Base-by-base conservation (phyloP, 352 stramenopile genomes). In the Globisporangium takayamanum region DNA sequence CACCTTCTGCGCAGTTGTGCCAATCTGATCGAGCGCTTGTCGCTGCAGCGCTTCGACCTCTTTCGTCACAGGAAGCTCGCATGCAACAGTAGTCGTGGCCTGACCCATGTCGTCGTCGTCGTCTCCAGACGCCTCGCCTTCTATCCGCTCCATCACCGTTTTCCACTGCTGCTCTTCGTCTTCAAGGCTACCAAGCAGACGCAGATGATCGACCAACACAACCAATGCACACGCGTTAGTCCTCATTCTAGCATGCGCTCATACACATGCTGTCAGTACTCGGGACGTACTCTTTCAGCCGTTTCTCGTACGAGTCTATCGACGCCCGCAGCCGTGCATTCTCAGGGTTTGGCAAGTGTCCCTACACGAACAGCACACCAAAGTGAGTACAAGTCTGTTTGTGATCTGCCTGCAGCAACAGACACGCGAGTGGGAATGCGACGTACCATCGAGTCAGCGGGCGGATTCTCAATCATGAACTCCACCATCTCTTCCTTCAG, bases 401-500 rank as follows among this genome's bases (percentile, higher is more conserved):
- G 5, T 28, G 22, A 5, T 33, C 28, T 16, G 26, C 25, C 3
- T 33, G 8, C 50, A 58, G 37, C 28, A 45, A 47, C 50, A 3
- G 12, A 36, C 22, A 8, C 57, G 25, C 44, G 26, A 26, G 14
- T 1, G 26, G 5, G 33, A 39, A 12, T 12, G 3, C n/a, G 33
- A 28, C 44, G 52, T 67, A 87, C 80, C 69, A 72, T 60, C 2
- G 71, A 63, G 45, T 80, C 78, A 20, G 70, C 69, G 15, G 80
- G 78, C 47, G 73, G 70, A 12, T 79, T 67, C 22, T 72, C 65
- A 3, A 61, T 62, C 69, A 90, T 76, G 50, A 88, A 90, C 15
- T 70, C 67, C 41, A 80, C 78, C 46, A 90, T 64, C 50, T 84
- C 76, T 15, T 72, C 66, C 56, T 88, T 86, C 51, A 90, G 73